Conservation (phyloP, 1,284 basidiomycete genomes). For the Puccinia triticina region DNA sequence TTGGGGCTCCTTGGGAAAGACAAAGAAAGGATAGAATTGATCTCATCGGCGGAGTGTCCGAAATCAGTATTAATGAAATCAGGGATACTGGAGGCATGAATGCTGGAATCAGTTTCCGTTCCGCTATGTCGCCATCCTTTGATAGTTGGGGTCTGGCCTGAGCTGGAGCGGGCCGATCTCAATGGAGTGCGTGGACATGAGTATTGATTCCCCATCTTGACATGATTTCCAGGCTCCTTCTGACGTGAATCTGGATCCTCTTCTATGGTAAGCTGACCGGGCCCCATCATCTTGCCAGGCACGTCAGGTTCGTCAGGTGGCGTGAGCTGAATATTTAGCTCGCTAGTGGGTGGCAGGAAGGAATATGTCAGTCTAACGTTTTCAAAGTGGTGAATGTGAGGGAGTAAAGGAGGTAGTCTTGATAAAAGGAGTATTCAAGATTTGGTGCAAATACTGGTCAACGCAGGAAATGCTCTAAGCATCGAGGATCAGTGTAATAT, state of each 20-base stretch:
- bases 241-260: not conserved
- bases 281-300: not conserved
- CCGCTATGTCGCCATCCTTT: not conserved
- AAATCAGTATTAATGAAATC: not conserved
- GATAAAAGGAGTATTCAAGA: not conserved
- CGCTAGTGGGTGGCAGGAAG: not conserved
- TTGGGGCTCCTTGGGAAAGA: not conserved
- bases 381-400: not conserved
- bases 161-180: slow-evolving; percentile 16
- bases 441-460: not conserved
- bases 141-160: slow-evolving; percentile 11
- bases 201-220: slow-evolving; percentile 21
- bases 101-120: not conserved
- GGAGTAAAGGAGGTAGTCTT: not conserved
- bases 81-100: not conserved
- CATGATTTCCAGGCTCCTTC: not conserved
- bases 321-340: not conserved
- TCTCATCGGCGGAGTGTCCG: not conserved
- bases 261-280: not conserved
- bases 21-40: not conserved
- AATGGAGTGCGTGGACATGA: slow-evolving; percentile 23
- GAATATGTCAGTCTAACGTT: not conserved
- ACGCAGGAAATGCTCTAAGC: too few species aligned
- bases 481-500: not conserved
- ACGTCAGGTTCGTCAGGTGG: not conserved